Base-by-base conservation (phyloP, 2,329 filamentous ascomycete genomes). In the Onygenales sp. region DNA sequence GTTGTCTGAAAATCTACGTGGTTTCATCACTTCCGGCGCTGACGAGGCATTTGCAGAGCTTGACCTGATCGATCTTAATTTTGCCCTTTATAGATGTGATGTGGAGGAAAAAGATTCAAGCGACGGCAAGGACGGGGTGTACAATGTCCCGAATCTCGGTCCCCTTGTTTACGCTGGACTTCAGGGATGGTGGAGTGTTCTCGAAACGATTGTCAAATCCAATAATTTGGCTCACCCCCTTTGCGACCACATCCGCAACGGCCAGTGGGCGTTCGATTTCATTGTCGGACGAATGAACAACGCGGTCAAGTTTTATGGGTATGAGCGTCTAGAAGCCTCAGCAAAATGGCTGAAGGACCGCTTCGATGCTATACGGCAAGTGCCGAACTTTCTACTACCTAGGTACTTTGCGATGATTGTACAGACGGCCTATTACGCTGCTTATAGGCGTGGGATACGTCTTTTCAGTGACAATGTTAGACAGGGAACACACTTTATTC, bases 181-280 rank as follows among this genome's bases (percentile, higher is more conserved):
- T n/a, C 93, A 98, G 68, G 94, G 94, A 39, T 98, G 93, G 92
- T 95, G 92, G 90, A 96, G 90, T 66, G 76, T 95, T 0, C 74
- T 98, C 42, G 85, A 89, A 61, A 78, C 87, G 54, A 86, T 98
- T 57, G 87, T 97, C 61, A 81, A 79, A 49, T 84, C 93, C 58
- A 98, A 98, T 67, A 84, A 97, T 65, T 80, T 98, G 7, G 93
- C 88, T 0, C 93, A 98, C 66, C 88, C 93, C 0, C 78, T 98
- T 9, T 97, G 92, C 69, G 86, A 96, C 63, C 92, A 98, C 64
- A 80, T 98, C 4, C 85, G 93, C 49, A 82, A 94, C 59, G 93
- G 93, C 0, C 83, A 91, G 59, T 98, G 93, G 93, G 86, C 89
- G 2, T 73, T 97, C 17, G 91, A 97, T 67, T 97, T 92, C 70